Evolutionary conservation across 202 grass and related monocot genomes (phyloP).

Genomic region (Bolboschoenoplectus hybrid): DNA sequence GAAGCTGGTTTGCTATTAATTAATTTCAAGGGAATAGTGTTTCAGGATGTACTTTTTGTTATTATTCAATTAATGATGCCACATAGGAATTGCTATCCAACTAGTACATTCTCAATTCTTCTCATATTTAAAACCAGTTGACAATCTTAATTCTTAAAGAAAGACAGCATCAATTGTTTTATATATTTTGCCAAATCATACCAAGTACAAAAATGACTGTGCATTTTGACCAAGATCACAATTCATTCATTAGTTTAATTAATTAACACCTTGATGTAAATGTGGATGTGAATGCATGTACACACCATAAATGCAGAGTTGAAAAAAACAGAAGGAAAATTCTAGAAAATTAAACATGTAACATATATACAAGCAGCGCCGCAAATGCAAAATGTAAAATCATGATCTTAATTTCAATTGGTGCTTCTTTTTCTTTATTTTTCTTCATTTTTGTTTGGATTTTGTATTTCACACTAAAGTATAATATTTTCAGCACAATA

Average conservation of each 20-base stretch:
- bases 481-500: slow-evolving; percentile 1
- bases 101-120: not conserved
- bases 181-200: not conserved
- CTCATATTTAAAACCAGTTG: not conserved
- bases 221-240: not conserved
- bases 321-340: not conserved
- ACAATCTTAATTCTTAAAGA: not conserved
- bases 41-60: not conserved
- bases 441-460: not conserved
- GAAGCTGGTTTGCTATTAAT: not conserved
- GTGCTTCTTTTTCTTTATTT: not conserved
- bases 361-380: not conserved
- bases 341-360: not conserved
- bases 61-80: slow-evolving; percentile 17
- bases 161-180: not conserved
- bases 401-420: not conserved
- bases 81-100: slow-evolving; percentile 29
- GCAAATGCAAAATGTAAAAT: not conserved
- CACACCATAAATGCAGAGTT: not conserved
- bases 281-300: not conserved
- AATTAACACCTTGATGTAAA: not conserved
- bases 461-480: not conserved
- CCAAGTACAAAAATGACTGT: not conserved
- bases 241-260: not conserved
- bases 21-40: not conserved